Conservation (phyloP, 2,329 filamentous ascomycete genomes). For the Neofusicoccum kwambonambiense region DNA sequence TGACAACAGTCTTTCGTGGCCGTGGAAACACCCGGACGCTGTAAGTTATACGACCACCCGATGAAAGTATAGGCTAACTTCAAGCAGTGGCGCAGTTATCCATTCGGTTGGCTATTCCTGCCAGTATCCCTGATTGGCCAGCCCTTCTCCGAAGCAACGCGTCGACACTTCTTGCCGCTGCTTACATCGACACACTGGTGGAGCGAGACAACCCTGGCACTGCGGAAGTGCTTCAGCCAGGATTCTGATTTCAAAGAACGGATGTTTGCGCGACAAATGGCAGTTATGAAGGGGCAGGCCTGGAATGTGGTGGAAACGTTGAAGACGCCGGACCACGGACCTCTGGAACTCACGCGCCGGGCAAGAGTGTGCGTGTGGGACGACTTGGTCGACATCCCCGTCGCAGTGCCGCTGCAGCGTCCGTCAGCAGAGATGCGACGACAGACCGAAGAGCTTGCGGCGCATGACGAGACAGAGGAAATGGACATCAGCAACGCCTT, state of each 20-base stretch:
- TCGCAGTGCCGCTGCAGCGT: constrained; percentile 84
- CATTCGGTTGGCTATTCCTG: constrained; percentile 97
- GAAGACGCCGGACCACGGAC: constrained; percentile 88
- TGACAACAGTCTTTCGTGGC: constrained; percentile 97
- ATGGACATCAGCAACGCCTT: constrained; percentile 83
- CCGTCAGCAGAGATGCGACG: constrained; percentile 82
- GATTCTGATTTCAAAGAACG: constrained; percentile 96
- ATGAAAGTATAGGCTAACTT: constrained; percentile 24
- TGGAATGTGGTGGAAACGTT: constrained; percentile 99
- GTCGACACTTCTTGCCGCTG: constrained; percentile 92
- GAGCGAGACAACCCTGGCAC: constrained; percentile 84
- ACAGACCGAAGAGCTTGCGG: constrained; percentile 41
- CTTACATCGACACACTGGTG: constrained; percentile 96
- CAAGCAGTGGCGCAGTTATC: constrained; percentile 73
- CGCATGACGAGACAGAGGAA: constrained; percentile 66
- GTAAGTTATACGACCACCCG: constrained; percentile 49
- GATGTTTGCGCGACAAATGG: constrained; percentile 98
- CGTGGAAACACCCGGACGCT: constrained; percentile 97
- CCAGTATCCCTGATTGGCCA: constrained; percentile 94
- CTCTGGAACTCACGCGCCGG: constrained; percentile 85
- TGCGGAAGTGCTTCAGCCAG: constrained; percentile 84
- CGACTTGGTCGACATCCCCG: constrained; percentile 91
- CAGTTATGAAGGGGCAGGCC: constrained; percentile 98
- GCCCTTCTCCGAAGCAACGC: constrained; percentile 90
- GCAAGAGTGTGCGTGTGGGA: constrained; percentile 97